phyloP scores from a whole-genome alignment of 352 stramenopile species.

The Globisporangium nagaii region DNA sequence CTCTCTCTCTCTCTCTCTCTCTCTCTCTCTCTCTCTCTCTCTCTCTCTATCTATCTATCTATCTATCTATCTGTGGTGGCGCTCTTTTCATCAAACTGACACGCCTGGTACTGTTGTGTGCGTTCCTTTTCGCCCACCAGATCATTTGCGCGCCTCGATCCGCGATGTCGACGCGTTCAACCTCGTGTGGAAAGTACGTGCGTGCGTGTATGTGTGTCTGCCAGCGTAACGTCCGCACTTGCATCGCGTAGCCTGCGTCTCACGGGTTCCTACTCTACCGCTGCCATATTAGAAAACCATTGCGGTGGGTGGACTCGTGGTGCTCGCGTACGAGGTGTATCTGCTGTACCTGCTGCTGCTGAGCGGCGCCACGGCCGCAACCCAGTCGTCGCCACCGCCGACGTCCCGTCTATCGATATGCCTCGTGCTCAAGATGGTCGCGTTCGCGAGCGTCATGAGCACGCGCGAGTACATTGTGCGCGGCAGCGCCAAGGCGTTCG shows the following conservation, averaged over 20 bases:
- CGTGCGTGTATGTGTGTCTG: not conserved
- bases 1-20: too few species aligned
- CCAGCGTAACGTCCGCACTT: too few species aligned
- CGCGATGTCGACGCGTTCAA: slow-evolving; percentile 39
- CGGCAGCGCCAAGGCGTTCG: slow-evolving; percentile 12
- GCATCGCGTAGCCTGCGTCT: too few species aligned
- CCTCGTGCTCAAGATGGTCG: slow-evolving; percentile 34
- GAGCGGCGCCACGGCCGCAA: not conserved
- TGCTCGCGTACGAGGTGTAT: slow-evolving; percentile 37
- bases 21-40: too few species aligned
- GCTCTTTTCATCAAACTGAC: too few species aligned
- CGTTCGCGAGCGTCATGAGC: slow-evolving; percentile 26
- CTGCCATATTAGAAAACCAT: slow-evolving; percentile 21
- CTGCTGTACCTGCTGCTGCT: slow-evolving; percentile 27
- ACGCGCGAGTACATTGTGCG: slow-evolving; percentile 32
- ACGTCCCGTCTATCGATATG: slow-evolving; percentile 17
- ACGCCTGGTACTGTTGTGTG: too few species aligned
- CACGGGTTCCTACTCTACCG: too few species aligned
- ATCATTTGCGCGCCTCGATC: slow-evolving; percentile 40
- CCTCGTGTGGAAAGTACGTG: slow-evolving; percentile 35
- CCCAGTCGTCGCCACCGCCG: not conserved
- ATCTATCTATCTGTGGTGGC: too few species aligned
- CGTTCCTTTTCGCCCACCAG: slow-evolving; percentile 16
- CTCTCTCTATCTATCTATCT: too few species aligned
- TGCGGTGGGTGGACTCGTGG: slow-evolving; percentile 27